These are phyloP conservation scores for Rhododendron ferrugineum DNA, from an alignment of 148 eudicot genomes.

Conservation along the genomic window DNA sequence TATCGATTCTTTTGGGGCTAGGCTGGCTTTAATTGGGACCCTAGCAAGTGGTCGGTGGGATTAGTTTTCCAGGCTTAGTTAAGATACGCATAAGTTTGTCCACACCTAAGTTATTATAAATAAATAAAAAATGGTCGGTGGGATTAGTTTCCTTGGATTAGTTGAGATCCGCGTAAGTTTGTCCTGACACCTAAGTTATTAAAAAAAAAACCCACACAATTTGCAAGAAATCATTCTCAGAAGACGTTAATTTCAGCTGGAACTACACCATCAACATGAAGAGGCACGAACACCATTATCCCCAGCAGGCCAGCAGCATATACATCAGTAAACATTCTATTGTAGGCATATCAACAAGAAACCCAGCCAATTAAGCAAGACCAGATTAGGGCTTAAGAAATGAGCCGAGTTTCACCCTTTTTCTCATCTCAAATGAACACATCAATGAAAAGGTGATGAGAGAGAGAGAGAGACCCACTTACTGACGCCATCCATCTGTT, in stretches of 20 bases:
- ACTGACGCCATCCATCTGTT: conserved; percentile 77
- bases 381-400: not conserved
- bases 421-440: not conserved
- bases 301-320: not conserved
- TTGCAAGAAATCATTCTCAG: not conserved
- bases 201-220: no score
- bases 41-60: no score
- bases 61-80: no score
- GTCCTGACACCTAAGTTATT: no score
- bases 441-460: not conserved
- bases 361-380: not conserved
- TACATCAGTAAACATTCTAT: not conserved
- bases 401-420: not conserved
- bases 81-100: no score
- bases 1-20: no score
- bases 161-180: no score
- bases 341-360: not conserved
- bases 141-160: no score
- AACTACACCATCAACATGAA: not conserved
- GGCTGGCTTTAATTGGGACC: no score
- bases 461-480: conserved; percentile 37
- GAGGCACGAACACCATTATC: not conserved
- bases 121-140: no score
- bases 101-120: no score
- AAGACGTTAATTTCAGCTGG: not conserved